Conservation (phyloP, 331 rosid genomes). For the Arachis monticola region DNA sequence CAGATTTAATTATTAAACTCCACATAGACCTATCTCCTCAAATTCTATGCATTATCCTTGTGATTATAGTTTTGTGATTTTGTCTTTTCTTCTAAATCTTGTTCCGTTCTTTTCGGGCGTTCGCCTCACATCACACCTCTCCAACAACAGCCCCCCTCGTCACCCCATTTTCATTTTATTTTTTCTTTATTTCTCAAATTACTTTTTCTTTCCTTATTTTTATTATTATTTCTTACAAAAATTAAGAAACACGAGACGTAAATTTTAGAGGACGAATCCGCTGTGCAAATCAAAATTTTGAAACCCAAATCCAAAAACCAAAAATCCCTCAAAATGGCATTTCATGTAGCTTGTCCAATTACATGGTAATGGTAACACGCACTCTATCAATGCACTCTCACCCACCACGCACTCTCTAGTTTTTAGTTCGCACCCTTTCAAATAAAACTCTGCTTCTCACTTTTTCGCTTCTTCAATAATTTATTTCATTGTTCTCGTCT, state of each 20-base stretch:
- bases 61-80: too few relatives aligned
- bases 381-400: slow-evolving; percentile 11
- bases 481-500: neutral
- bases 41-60: too few relatives aligned
- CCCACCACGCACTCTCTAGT: too few relatives aligned
- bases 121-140: too few relatives aligned
- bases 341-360: slow-evolving; percentile 99
- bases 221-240: too few relatives aligned
- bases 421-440: neutral
- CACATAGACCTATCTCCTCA: too few relatives aligned
- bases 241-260: neutral
- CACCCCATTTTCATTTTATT: neutral
- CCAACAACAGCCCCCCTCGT: neutral
- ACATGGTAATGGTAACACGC: slow-evolving; percentile 65
- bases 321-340: slow-evolving; percentile 92
- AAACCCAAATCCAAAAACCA: slow-evolving; percentile 61
- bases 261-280: neutral
- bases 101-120: too few relatives aligned
- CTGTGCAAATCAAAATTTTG: neutral
- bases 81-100: too few relatives aligned
- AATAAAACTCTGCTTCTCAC: neutral
- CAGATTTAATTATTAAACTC: too few relatives aligned
- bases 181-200: too few relatives aligned
- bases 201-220: too few relatives aligned
- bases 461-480: slow-evolving; percentile 4